Evolutionary conservation across 1,284 basidiomycete species (phyloP).

Genomic region (Kalmanozyma brasiliensis): DNA sequence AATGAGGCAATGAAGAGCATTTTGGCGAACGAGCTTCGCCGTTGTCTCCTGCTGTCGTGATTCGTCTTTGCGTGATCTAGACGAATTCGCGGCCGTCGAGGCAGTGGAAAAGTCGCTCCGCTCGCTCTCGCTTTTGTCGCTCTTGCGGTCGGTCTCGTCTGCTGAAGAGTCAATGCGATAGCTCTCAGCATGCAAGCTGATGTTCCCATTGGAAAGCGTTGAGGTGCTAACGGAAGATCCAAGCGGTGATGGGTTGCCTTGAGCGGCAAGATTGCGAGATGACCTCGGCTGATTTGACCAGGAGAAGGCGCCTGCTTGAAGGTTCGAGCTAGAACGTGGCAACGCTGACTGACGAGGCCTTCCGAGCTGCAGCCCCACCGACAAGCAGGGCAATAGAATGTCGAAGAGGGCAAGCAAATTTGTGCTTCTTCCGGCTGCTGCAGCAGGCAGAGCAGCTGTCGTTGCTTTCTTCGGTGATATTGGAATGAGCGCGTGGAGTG

Average conservation of each 20-base stretch:
- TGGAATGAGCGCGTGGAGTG: constrained; percentile 22
- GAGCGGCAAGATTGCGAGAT: not conserved
- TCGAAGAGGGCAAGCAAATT: constrained; percentile 15
- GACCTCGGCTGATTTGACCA: constrained; percentile 7
- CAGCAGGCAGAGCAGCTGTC: not conserved
- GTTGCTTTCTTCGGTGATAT: constrained; percentile 5
- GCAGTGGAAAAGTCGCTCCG: constrained; percentile 32
- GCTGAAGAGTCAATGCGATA: constrained; percentile 6
- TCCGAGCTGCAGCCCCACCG: constrained; percentile 5
- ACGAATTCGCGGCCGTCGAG: constrained; percentile 10
- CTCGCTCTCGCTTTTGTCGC: constrained; percentile 45
- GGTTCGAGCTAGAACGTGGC: constrained; percentile 5
- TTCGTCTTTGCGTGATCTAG: constrained; percentile 18
- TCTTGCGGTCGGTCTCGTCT: constrained; percentile 28
- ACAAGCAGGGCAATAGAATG: constrained; percentile 19
- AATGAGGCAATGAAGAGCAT: constrained; percentile 26
- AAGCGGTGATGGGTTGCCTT: not conserved
- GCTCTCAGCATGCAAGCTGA: not conserved
- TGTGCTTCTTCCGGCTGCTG: not conserved
- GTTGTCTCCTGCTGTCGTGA: constrained; percentile 23
- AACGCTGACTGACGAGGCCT: no score
- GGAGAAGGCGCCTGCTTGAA: constrained; percentile 21
- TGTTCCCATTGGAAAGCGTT: not conserved
- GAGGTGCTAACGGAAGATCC: not conserved
- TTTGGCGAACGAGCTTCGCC: constrained; percentile 33